Conservation (phyloP, 2,329 filamentous ascomycete genomes). For the Colletotrichum sidae region DNA sequence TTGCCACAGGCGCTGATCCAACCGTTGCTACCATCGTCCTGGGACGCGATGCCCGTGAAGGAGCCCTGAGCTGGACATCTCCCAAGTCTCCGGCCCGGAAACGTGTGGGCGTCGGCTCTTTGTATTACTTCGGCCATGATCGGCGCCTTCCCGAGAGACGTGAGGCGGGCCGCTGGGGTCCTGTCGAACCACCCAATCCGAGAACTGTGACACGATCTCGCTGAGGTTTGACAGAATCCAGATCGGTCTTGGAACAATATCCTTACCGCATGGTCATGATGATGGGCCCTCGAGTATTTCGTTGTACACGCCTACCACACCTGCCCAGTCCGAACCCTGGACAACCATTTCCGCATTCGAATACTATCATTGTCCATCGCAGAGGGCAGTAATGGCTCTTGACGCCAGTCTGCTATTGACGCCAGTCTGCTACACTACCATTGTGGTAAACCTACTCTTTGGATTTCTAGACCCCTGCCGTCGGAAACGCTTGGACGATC, state of each 20-base stretch:
- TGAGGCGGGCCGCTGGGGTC: conserved; percentile 26
- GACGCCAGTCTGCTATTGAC: too few relatives aligned
- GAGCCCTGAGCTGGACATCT: neutral
- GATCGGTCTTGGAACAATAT: conserved; percentile 24
- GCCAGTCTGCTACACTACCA: too few relatives aligned
- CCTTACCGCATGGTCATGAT: conserved; percentile 1
- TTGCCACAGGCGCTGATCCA: conserved; percentile 1
- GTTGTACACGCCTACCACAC: neutral
- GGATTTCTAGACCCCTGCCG: neutral
- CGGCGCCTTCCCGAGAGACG: conserved; percentile 1
- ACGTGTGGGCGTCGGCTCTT: neutral
- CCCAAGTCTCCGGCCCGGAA: conserved; percentile 1
- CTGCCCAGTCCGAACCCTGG: neutral
- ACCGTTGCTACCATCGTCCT: neutral
- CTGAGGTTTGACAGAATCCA: conserved; percentile 26
- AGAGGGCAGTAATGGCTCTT: too few relatives aligned
- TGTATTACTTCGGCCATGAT: conserved; percentile 20
- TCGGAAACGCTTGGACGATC: conserved; percentile 18
- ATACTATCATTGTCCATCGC: too few relatives aligned
- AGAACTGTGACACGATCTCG: conserved; percentile 28
- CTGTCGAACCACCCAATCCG: conserved; percentile 5
- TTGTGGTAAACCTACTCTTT: neutral
- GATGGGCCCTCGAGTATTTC: neutral
- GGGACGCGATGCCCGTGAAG: neutral
- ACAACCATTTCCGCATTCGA: too few relatives aligned